Evolutionary conservation across 495 filamentous ascomycete species (phyloP).

Genomic region (Penicillium samsonianum): DNA sequence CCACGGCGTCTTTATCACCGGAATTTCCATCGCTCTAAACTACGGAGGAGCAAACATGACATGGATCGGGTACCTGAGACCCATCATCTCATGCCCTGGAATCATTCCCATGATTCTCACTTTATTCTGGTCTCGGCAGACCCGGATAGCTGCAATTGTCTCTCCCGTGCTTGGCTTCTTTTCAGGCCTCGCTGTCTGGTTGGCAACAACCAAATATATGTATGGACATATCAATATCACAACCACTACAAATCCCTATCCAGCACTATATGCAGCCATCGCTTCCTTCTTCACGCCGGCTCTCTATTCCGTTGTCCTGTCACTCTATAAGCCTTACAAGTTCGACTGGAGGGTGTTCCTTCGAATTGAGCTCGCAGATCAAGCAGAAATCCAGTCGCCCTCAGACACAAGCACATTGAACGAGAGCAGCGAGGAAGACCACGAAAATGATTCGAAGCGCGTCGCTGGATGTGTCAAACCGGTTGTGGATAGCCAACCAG

Average conservation of each 20-base stretch:
- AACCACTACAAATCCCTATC: conserved; percentile 35
- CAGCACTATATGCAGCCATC: conserved; percentile 38
- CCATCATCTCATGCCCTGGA: conserved; percentile 40
- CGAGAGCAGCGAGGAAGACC: conserved; percentile 14
- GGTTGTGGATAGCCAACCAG: neutral
- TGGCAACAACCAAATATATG: conserved; percentile 33
- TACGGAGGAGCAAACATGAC: conserved; percentile 47
- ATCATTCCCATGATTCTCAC: conserved; percentile 42
- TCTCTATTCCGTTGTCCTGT: conserved; percentile 44
- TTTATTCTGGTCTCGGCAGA: conserved; percentile 42
- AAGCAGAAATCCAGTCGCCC: conserved; percentile 22
- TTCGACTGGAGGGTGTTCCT: conserved; percentile 54
- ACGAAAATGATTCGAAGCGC: neutral
- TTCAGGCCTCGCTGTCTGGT: conserved; percentile 40
- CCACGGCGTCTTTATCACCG: conserved; percentile 43
- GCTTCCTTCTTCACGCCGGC: conserved; percentile 40
- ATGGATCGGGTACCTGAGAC: conserved; percentile 42
- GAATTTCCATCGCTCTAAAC: conserved; percentile 38
- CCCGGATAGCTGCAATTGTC: conserved; percentile 35
- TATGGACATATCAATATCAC: conserved; percentile 37
- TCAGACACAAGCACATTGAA: conserved; percentile 20
- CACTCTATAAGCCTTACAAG: conserved; percentile 43
- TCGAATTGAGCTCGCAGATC: conserved; percentile 40
- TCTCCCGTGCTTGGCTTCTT: conserved; percentile 41
- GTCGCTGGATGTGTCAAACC: neutral